Evolutionary conservation across 805 yeast species (phyloP), one percentile per base, ranked within the genome.

Genomic region (Saturnispora saitoi): DNA sequence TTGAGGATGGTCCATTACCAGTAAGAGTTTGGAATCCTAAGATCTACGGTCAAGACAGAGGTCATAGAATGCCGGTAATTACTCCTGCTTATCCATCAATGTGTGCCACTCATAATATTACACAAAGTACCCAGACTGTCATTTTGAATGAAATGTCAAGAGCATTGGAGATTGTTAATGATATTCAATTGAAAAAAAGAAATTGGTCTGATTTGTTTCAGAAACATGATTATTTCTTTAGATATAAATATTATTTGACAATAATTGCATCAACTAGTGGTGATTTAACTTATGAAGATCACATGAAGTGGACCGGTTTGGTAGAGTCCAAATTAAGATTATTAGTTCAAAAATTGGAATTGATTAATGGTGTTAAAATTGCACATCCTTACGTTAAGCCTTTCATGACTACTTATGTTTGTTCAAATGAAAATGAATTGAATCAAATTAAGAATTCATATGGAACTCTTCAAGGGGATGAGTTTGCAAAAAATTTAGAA

Each of bases 51-150:
- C 87, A 81, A 57, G 99, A 93, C 64, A 77, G 95, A 51, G 79
- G 80, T 31, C 99, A 93, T 66, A 73, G 82, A 56, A 93, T 93
- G 99, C 99, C 99, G 0, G 95, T 93, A 10, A 93, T 93, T 51
- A 93, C 99, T 0, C 99, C 99, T 0, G 98, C 98, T 0, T 88
- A 89, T 62, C 96, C 96, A 1, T 90, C 97, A 1, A 93, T 93
- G 99, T 93, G 99, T 68, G 96, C 99, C 0, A 93, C 99, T 1
- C 99, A 93, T 64, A 93, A 93, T 63, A 90, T 93, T 41, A 83
- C 95, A 2, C 78, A 77, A 15, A 88, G 97, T 0, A 91, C 98
- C 0, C 91, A 87, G 64, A 79, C 77, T 57, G 78, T 93, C 20
- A 86, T 93, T 32, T 61, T 88, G 62, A 63, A 71, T n/a, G 99